Conservation (phyloP, 1,284 basidiomycete species). For the Cryptococcus sp. region DNA sequence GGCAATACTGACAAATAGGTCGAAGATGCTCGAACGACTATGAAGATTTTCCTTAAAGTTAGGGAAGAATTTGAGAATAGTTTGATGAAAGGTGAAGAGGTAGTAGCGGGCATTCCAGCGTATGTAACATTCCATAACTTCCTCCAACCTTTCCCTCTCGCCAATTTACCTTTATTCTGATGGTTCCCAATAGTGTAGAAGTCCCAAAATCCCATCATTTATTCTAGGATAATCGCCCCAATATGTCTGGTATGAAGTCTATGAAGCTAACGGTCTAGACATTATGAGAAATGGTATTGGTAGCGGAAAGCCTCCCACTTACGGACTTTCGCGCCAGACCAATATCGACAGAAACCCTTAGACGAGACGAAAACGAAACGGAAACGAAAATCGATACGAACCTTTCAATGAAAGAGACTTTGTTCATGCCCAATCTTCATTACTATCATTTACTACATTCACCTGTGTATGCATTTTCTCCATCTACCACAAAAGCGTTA, state of each 20-base stretch:
- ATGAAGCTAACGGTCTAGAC: no score
- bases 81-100: conserved; percentile 23
- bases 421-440: background rate
- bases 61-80: conserved; percentile 32
- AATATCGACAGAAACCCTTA: no score
- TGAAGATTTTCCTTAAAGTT: conserved; percentile 36
- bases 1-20: conserved; percentile 17
- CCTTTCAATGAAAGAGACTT: background rate
- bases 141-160: background rate
- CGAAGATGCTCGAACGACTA: conserved; percentile 38
- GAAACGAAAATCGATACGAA: background rate
- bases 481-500: no score
- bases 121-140: conserved; percentile 4
- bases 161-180: no score
- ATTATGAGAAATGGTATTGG: conserved; percentile 30
- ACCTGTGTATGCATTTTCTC: background rate
- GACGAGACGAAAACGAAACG: no score
- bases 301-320: conserved; percentile 4
- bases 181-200: no score
- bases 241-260: no score
- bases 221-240: no score
- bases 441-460: background rate
- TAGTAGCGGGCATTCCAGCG: conserved; percentile 31
- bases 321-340: no score
- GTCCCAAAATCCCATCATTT: no score